Base-by-base conservation (phyloP, 352 stramenopile species). In the Globisporangium uncinulatum region DNA sequence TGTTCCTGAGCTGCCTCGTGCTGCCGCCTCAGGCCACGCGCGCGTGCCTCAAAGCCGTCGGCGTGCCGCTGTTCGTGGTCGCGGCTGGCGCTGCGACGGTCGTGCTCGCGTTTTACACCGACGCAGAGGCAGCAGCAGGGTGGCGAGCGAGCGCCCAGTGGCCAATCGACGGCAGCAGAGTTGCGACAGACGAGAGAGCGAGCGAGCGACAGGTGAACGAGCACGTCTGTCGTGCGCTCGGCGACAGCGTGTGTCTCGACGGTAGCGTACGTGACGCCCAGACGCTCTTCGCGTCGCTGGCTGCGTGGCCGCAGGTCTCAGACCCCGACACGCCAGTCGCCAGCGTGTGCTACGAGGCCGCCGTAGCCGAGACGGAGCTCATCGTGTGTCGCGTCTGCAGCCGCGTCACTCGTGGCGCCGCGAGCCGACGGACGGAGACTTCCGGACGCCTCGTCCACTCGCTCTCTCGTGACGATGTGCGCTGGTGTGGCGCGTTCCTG, bases 401-500 rank as follows among this genome's bases (percentile, higher is more conserved):
- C 34, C 39, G 17, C 36, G 31, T 60, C 21, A 47, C 32, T 4
- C 44, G 54, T 46, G 11, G 44, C 15, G 43, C 19, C 13, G 7
- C 39, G n/a, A 21, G 32, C 24, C 31, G 48, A 17, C 15, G 14
- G 39, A 13, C 36, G 7, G 50, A 70, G n/a, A 21, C 43, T 3
- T 48, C 6, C 2, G 6, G 6, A 50, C 49, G 29, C 54, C 45
- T 69, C 34, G 69, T 69, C 45, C 17, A n/a, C 2, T 48, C 62
- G 13, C 65, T 57, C 6, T 58, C 61, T 1, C 31, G 4, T 4
- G 54, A 36, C 10, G 56, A 46, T 6, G 19, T 63, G n/a, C 44
- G 51, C 15, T 69, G 65, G 65, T 72, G 65, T 37, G 65, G 65
- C 19, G 47, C 54, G 49, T 71, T 63, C 50, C 20, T 71, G n/a